These are phyloP conservation scores for Protomyces gravidus DNA, from an alignment of 1,139 yeast genomes.

Conservation along the genomic window DNA sequence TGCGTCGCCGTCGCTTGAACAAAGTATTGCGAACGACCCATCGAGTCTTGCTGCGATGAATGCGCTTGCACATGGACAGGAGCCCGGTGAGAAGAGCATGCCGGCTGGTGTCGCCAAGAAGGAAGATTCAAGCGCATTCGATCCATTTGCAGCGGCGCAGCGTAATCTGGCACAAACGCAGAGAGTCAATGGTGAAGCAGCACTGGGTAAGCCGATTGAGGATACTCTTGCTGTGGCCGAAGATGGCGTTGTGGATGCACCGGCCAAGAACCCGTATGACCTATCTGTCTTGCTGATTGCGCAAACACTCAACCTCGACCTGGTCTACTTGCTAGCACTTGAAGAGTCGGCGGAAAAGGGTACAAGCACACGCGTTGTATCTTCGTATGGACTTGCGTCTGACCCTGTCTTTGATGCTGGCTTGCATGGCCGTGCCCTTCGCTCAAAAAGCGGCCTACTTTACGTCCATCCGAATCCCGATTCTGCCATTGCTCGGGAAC, in stretches of 20 bases:
- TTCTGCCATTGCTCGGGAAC: slow-evolving; percentile 41
- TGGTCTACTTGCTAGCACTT: slow-evolving; percentile 29
- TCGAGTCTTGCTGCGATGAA: background rate
- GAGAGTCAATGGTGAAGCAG: background rate
- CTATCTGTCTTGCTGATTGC: slow-evolving; percentile 29
- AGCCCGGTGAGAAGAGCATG: background rate
- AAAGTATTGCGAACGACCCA: background rate
- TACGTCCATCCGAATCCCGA: slow-evolving; percentile 31
- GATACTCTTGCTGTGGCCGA: background rate
- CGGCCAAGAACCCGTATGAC: slow-evolving; percentile 20
- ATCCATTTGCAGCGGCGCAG: background rate
- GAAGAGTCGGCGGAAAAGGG: slow-evolving; percentile 6
- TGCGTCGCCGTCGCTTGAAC: background rate
- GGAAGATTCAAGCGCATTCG: background rate
- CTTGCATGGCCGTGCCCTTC: slow-evolving; percentile 37
- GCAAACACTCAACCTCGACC: slow-evolving; percentile 29
- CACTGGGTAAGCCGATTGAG: background rate
- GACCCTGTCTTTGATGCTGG: slow-evolving; percentile 35
- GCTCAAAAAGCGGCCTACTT: slow-evolving; percentile 44
- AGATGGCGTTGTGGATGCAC: background rate
- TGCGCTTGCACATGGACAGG: background rate
- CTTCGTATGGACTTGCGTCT: slow-evolving; percentile 34
- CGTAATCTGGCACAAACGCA: background rate
- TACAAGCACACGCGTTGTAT: slow-evolving; percentile 29
- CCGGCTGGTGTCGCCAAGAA: background rate